Evolutionary conservation across 306 rosid species (phyloP), one percentile per base, ranked within the genome.

Genomic region (Cyamopsis tetragonoloba): DNA sequence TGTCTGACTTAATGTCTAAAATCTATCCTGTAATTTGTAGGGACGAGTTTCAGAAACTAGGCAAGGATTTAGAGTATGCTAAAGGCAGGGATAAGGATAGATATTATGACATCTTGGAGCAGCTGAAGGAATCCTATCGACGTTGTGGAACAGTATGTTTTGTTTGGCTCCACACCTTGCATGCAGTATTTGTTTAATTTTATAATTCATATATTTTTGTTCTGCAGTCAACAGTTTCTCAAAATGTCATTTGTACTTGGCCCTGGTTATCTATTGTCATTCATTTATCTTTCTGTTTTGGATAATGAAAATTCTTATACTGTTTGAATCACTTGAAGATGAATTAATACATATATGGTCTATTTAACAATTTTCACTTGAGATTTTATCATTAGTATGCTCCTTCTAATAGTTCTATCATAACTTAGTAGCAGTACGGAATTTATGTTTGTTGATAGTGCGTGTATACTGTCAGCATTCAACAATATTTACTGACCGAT

Each of bases 71-170:
- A 13, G 83, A 83, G 8, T 23, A 48, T 61, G 84, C 95, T 51
- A 75, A 76, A 70, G 88, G 81, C 70, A 85, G 78, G 74, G 83
- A 87, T 72, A 58, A 67, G 73, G 92, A 82, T 47, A 85, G 81
- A 75, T 88, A 88, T 72, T 62, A 68, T 51, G 77, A 66, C 54
- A 48, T 85, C 73, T 5, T 67, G 72, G 87, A 26, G 71, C 95
- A 86, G 76, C 66, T 95, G 61, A 88, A 51, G 83, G 95, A 90
- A 34, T 85, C 95, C 39, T 90, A 85, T 79, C 83, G 61, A 24
- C 85, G 58, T 28, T 86, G 96, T 70, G 93, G 83, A 78, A 38
- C 23, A 71, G 99, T 90, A 83, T 73, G 85, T 48, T 60, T 15
- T 70, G 28, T 56, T 57, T 62, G 22, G 54, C 41, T 31, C 48